A percentile compares a stretch with the other conserved stretches of the same genome.
Conservation (phyloP, 2,329 filamentous ascomycete genomes). For the Fusarium setosum region DNA sequence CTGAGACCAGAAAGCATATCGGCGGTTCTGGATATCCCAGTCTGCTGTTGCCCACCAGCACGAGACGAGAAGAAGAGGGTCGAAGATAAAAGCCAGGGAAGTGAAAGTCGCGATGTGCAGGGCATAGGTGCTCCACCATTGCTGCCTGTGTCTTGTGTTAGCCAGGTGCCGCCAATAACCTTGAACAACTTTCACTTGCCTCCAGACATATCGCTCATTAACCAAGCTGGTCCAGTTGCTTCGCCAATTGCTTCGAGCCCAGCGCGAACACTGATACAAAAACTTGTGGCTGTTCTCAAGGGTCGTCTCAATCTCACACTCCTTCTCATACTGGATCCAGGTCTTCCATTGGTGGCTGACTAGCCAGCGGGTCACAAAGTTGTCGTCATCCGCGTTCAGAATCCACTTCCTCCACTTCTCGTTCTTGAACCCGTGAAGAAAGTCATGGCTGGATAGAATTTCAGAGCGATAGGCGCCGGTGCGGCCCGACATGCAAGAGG, state of each 20-base stretch:
- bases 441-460: slow-evolving; percentile 87
- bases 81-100: slow-evolving; percentile 84
- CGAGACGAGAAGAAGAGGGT: slow-evolving; percentile 77
- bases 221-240: slow-evolving; percentile 94
- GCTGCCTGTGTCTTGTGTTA: slow-evolving; percentile 69
- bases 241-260: slow-evolving; percentile 97
- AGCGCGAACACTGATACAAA: slow-evolving; percentile 91
- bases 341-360: slow-evolving; percentile 94
- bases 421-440: slow-evolving; percentile 89
- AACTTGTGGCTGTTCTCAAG: slow-evolving; percentile 91
- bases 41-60: slow-evolving; percentile 75
- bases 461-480: slow-evolving; percentile 92
- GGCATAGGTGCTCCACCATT: slow-evolving; percentile 93
- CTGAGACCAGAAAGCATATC: slow-evolving; percentile 69
- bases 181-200: slow-evolving; percentile 69
- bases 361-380: slow-evolving; percentile 97
- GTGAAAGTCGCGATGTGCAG: slow-evolving; percentile 93
- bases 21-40: slow-evolving; percentile 66
- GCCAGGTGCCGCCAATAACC: not conserved
- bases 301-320: slow-evolving; percentile 93
- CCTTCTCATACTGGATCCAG: slow-evolving; percentile 91
- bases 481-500: slow-evolving; percentile 96
- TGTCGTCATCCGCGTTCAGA: slow-evolving; percentile 96
- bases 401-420: slow-evolving; percentile 91
- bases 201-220: slow-evolving; percentile 85